These are phyloP conservation scores for Oryza nivara DNA, from an alignment of 176 grass and related monocot species.

Conservation along the genomic window DNA sequence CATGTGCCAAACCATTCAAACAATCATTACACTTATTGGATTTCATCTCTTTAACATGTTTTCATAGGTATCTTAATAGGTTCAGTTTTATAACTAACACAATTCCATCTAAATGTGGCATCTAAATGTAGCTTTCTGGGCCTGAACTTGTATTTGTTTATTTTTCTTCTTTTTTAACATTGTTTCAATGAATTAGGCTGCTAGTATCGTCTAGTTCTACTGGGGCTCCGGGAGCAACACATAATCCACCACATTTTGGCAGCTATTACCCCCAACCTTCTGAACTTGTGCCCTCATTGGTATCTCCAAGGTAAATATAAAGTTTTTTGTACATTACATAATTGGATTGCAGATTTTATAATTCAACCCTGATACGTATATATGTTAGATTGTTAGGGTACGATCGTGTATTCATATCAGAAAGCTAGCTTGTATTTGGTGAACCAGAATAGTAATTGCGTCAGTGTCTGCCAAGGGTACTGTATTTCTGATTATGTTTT, in stretches of 20 bases:
- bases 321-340: neutral
- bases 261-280: slow-evolving; percentile 54
- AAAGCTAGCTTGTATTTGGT: too few species aligned
- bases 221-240: slow-evolving; percentile 47
- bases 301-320: slow-evolving; percentile 39
- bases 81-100: slow-evolving; percentile 6
- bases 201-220: slow-evolving; percentile 44
- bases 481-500: too few species aligned
- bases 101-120: neutral
- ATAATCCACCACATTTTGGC: slow-evolving; percentile 53
- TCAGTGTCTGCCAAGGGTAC: too few species aligned
- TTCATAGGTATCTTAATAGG: neutral
- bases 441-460: too few species aligned
- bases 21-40: neutral
- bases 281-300: slow-evolving; percentile 40
- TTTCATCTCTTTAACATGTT: neutral
- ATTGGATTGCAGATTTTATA: slow-evolving; percentile 26
- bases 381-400: neutral
- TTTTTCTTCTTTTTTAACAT: slow-evolving; percentile 8
- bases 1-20: neutral
- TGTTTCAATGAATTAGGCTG: slow-evolving; percentile 46
- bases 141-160: slow-evolving; percentile 8
- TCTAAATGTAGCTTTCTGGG: neutral
- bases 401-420: too few species aligned
- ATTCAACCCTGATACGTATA: neutral